These are phyloP conservation scores for Rhynchospora pubera DNA, from an alignment of 176 grass and related monocot genomes.

Conservation along the genomic window DNA sequence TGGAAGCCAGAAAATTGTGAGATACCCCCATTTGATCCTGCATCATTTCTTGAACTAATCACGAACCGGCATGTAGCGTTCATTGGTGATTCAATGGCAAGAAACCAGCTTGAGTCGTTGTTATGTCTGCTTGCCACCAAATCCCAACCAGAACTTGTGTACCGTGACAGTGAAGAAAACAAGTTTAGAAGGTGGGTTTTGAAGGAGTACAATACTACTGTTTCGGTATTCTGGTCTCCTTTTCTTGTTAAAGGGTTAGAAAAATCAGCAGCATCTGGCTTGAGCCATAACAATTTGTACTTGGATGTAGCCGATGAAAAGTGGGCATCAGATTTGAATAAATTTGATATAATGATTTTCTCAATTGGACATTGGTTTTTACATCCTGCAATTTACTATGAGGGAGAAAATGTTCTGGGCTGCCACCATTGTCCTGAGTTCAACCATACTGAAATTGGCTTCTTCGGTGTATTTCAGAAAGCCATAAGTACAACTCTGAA, in stretches of 20 bases:
- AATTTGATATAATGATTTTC: slow-evolving; percentile 54
- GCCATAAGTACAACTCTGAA: slow-evolving; percentile 49
- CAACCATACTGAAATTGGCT: slow-evolving; percentile 62
- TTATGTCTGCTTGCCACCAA: slow-evolving; percentile 49
- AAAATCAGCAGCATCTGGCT: slow-evolving; percentile 20
- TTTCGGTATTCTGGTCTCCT: slow-evolving; percentile 79
- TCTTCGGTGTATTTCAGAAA: slow-evolving; percentile 66
- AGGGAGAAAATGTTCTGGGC: slow-evolving; percentile 41
- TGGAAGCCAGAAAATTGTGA: slow-evolving; percentile 50
- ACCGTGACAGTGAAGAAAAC: slow-evolving; percentile 38
- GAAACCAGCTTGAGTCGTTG: slow-evolving; percentile 67
- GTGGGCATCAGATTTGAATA: slow-evolving; percentile 45
- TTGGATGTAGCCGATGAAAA: slow-evolving; percentile 50
- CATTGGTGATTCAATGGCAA: slow-evolving; percentile 61
- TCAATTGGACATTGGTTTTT: slow-evolving; percentile 89
- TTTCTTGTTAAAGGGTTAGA: slow-evolving; percentile 81
- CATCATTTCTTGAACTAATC: slow-evolving; percentile 33
- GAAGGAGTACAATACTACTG: slow-evolving; percentile 39
- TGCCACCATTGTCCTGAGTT: slow-evolving; percentile 78
- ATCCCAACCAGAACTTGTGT: slow-evolving; percentile 32
- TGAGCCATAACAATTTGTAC: slow-evolving; percentile 50
- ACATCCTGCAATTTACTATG: slow-evolving; percentile 69
- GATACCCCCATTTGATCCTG: slow-evolving; percentile 41
- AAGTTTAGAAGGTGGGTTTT: slow-evolving; percentile 78
- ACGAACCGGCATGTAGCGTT: slow-evolving; percentile 51